Evolutionary conservation across 1,284 basidiomycete genomes (phyloP).

Genomic region (Apiotrichum gracile): DNA sequence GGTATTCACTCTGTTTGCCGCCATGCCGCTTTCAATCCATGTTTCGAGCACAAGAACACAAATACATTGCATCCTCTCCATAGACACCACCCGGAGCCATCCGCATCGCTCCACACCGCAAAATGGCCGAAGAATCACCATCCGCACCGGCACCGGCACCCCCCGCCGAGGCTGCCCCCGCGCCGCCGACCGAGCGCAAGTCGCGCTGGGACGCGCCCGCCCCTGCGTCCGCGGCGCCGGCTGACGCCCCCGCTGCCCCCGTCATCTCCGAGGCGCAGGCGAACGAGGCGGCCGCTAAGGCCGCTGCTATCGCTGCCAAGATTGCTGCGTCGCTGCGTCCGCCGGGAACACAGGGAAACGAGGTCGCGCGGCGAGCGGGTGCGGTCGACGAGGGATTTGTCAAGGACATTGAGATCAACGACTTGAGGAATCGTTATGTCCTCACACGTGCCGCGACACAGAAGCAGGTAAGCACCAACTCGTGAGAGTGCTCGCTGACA

Average conservation of each 20-base stretch:
- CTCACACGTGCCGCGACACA: slow-evolving; percentile 92
- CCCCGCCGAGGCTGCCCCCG: too few relatives aligned
- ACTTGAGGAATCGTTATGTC: slow-evolving; percentile 89
- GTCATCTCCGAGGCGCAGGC: slow-evolving; percentile 46
- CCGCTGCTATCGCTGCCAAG: slow-evolving; percentile 72
- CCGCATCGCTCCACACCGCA: slow-evolving; percentile 1
- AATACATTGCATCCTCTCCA: background rate
- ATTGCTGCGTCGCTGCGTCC: slow-evolving; percentile 71
- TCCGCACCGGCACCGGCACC: background rate
- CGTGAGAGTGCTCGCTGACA: background rate
- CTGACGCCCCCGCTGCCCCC: slow-evolving; percentile 52
- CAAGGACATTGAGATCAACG: slow-evolving; percentile 95
- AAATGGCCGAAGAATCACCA: background rate
- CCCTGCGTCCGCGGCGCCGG: slow-evolving; percentile 45
- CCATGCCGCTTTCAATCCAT: background rate
- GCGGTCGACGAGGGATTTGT: slow-evolving; percentile 75
- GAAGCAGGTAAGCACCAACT: slow-evolving; percentile 62
- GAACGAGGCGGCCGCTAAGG: slow-evolving; percentile 62
- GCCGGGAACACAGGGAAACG: slow-evolving; percentile 43
- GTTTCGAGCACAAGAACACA: too few relatives aligned
- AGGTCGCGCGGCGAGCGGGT: slow-evolving; percentile 55
- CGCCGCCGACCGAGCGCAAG: slow-evolving; percentile 10
- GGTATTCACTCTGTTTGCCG: too few relatives aligned
- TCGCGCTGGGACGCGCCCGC: slow-evolving; percentile 28
- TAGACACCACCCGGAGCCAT: background rate